phyloP scores from a whole-genome alignment of 768 basidiomycete genomes.

The Russula vinacea region DNA sequence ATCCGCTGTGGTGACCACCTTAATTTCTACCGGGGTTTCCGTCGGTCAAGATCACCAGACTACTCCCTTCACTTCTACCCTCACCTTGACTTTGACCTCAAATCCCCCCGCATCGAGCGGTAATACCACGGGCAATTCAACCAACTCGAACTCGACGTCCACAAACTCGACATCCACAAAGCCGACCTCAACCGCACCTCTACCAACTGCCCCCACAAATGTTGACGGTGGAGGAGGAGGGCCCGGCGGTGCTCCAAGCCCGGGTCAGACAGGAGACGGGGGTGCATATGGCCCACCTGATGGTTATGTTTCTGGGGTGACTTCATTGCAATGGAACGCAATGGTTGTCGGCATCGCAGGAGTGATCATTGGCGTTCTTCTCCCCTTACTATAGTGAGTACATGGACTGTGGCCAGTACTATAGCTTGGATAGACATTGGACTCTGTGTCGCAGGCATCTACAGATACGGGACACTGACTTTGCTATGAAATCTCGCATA shows the following conservation, averaged over 20 bases:
- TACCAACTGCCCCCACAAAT: slow-evolving; percentile 58
- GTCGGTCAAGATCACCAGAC: slow-evolving; percentile 43
- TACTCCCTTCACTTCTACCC: slow-evolving; percentile 38
- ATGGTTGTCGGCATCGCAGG: slow-evolving; percentile 46
- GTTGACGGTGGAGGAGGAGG: slow-evolving; percentile 51
- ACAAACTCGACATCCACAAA: slow-evolving; percentile 37
- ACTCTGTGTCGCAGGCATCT: background rate
- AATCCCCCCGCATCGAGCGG: slow-evolving; percentile 30
- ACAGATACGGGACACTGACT: slow-evolving; percentile 20
- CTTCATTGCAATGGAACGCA: slow-evolving; percentile 45
- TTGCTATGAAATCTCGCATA: background rate
- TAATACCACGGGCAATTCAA: slow-evolving; percentile 26
- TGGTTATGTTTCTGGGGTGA: slow-evolving; percentile 57
- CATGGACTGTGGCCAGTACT: slow-evolving; percentile 8
- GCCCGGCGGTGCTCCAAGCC: slow-evolving; percentile 54
- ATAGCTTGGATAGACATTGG: slow-evolving; percentile 21
- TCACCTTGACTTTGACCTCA: slow-evolving; percentile 50
- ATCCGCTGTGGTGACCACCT: slow-evolving; percentile 25
- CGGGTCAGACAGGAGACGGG: slow-evolving; percentile 46
- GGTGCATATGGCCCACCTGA: slow-evolving; percentile 68
- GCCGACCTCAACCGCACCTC: slow-evolving; percentile 43
- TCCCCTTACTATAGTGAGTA: slow-evolving; percentile 26
- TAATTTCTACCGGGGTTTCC: slow-evolving; percentile 37
- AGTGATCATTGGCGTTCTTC: slow-evolving; percentile 34
- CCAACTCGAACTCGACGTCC: slow-evolving; percentile 26